phyloP scores from a whole-genome alignment of 2,329 filamentous ascomycete genomes.

The Fusarium circinatum region DNA sequence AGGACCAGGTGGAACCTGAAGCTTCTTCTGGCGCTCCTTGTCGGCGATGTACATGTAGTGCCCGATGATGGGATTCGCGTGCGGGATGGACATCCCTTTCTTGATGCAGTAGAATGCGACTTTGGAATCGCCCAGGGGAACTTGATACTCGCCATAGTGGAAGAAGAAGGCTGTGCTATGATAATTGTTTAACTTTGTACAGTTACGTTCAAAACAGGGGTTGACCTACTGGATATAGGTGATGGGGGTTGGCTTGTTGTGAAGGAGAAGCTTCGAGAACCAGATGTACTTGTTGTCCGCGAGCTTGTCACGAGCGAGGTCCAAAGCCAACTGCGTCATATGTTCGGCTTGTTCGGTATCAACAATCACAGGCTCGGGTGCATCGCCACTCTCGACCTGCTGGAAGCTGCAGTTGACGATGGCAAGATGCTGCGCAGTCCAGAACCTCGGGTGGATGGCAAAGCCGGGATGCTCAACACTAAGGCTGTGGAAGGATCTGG shows the following conservation, averaged over 20 bases:
- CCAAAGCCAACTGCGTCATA: fast-evolving
- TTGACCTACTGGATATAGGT: neutral
- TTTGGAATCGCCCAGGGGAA: neutral
- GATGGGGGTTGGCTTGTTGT: neutral
- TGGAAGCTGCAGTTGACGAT: neutral
- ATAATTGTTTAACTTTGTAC: neutral
- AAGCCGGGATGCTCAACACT: neutral
- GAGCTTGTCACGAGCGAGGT: too few species aligned
- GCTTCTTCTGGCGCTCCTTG: neutral
- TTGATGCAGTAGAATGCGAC: neutral
- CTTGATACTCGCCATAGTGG: neutral
- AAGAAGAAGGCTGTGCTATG: neutral
- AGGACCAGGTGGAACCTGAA: fast-evolving
- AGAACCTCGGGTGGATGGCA: neutral
- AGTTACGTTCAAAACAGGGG: neutral
- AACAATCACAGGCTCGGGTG: fast-evolving
- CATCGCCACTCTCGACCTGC: neutral
- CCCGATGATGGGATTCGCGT: too few species aligned
- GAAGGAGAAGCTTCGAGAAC: too few species aligned
- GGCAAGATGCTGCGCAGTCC: neutral
- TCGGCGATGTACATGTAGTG: neutral
- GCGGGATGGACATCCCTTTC: too few species aligned
- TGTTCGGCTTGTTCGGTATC: neutral
- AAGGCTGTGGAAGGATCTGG: neutral
- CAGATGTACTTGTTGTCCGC: too few species aligned